Evolutionary conservation across 2,329 filamentous ascomycete species (phyloP), one percentile per base, ranked within the genome.

Genomic region (Fusarium miscanthi): DNA sequence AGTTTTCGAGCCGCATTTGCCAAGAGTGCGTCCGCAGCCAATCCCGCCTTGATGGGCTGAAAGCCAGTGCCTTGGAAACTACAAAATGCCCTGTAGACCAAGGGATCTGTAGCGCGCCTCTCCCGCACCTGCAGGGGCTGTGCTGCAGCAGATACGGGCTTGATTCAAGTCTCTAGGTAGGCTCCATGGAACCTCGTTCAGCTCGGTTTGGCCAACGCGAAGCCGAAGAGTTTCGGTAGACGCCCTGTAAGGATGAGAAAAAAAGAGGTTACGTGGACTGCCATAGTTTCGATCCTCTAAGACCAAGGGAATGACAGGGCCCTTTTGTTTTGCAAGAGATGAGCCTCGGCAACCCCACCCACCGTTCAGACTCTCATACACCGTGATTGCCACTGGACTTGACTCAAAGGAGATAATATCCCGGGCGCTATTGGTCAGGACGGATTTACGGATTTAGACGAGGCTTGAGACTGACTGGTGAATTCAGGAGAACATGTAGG

Each of bases 1-100:
- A 70, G 61, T 67, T 75, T 76, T 67, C 74, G 67, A 69, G 69
- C 59, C 49, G 72, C 69, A 72, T 75, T 49, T 63, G 64, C 64
- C 72, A 74, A 73, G 64, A 66, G 31, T 23, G 27, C 30, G 21
- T 43, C 64, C 59, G 43, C 62, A 63, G 62, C 71, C 69, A 73
- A 73, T 75, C 68, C 73, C 49, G 45, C 38, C 46, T 53, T 31
- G 45, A 48, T 59, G 53, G 53, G 59, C 64, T 66, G n/a, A 41
- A 66, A 53, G 65, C n/a, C 49, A 62, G 41, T 69, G 53, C 63
- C 70, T 70, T 66, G 59, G 56, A 74, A 69, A 35, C 17, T 37
- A 25, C 11, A 13, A 30, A 25, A 19, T 53, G 27, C 21, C 33
- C 33, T 59, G 31, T 27, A 58, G 51, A 54, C 40, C 27, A 57